Percentiles rank a stretch among this genome's conserved stretches.
phyloP scores from a whole-genome alignment of 2,329 filamentous ascomycete species.

The Hypoxylon sp. region DNA sequence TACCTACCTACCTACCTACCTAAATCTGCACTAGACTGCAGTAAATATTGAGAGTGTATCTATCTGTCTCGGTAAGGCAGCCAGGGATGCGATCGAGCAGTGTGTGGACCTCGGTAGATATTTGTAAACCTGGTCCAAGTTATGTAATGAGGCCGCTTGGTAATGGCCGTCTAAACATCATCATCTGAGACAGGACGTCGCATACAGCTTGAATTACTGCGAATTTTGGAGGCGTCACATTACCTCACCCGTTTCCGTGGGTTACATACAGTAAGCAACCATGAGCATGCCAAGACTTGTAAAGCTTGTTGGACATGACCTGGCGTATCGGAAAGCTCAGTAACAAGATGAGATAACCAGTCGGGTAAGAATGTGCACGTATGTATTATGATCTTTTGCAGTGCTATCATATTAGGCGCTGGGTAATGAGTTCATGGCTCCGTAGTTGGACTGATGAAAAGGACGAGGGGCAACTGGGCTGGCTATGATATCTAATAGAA shows the following conservation, averaged over 20 bases:
- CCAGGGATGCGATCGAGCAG: constrained; percentile 14
- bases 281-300: constrained; percentile 34
- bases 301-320: constrained; percentile 32
- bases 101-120: constrained; percentile 31
- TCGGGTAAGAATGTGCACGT: constrained; percentile 18
- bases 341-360: constrained; percentile 21
- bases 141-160: constrained; percentile 30
- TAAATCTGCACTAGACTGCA: constrained; percentile 4
- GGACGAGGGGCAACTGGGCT: background rate
- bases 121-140: constrained; percentile 19
- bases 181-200: constrained; percentile 32
- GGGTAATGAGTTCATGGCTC: constrained; percentile 9
- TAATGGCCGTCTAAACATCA: constrained; percentile 29
- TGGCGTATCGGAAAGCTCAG: constrained; percentile 25
- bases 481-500: background rate
- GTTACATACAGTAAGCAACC: constrained; percentile 41
- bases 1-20: constrained; percentile 4
- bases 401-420: constrained; percentile 7
- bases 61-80: constrained; percentile 10
- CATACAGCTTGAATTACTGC: constrained; percentile 34
- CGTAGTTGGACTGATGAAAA: constrained; percentile 4
- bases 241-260: constrained; percentile 30
- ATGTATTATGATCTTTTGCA: too few relatives aligned
- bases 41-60: constrained; percentile 10
- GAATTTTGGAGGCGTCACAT: constrained; percentile 35